These are phyloP conservation scores for Zygnema circumcarinatum DNA, from an alignment of 139 green algal species.

Conservation along the genomic window DNA sequence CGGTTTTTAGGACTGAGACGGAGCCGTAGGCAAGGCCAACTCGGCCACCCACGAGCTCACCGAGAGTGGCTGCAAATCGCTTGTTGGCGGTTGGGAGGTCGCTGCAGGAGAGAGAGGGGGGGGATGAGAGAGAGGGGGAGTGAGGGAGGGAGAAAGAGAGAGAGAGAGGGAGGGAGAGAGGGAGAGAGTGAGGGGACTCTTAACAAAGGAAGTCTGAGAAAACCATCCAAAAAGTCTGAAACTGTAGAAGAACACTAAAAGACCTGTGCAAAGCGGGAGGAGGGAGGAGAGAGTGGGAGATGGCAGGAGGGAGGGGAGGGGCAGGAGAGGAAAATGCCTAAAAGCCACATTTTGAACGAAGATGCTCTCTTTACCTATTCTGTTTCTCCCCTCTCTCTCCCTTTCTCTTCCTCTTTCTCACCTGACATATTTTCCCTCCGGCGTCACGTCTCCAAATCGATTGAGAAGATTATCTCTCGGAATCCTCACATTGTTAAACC, in stretches of 20 bases:
- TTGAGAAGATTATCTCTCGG: conserved; percentile 57
- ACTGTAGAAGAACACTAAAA: too few species aligned
- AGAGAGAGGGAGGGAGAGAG: background rate
- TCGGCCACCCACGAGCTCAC: conserved; percentile 77
- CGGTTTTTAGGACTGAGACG: conserved; percentile 81
- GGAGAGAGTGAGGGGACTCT: too few species aligned
- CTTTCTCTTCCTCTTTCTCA: background rate
- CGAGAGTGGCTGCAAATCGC: conserved; percentile 86
- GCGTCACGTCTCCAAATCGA: conserved; percentile 42
- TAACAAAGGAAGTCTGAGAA: too few species aligned
- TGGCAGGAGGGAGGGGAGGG: background rate
- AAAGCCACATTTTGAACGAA: too few species aligned
- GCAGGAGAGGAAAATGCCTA: background rate
- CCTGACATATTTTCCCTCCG: conserved; percentile 49
- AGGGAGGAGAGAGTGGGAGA: background rate
- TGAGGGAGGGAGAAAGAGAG: conserved; percentile 4
- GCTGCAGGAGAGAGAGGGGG: background rate
- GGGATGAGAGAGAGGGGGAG: background rate
- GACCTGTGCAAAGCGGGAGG: too few species aligned
- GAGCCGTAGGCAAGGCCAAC: conserved; percentile 83
- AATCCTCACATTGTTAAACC: conserved; percentile 58
- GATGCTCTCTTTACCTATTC: background rate
- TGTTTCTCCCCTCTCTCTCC: background rate
- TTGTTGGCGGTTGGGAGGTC: conserved; percentile 6
- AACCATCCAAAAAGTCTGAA: too few species aligned